Conservation (phyloP, 139 green algal genomes). For the Coelastrella sp. region DNA sequence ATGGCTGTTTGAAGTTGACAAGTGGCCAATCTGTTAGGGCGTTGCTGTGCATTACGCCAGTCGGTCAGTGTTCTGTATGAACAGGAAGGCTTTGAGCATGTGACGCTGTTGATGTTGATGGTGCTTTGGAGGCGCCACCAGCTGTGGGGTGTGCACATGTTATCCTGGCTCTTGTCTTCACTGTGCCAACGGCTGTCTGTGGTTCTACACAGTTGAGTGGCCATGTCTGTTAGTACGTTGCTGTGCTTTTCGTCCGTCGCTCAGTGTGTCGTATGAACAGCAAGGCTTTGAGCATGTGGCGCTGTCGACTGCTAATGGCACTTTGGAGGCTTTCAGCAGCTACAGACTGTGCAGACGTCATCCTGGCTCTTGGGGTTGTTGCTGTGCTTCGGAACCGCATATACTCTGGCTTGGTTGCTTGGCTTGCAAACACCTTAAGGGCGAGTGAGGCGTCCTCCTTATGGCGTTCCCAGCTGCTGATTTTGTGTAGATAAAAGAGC, state of each 20-base stretch:
- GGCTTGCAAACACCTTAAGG: too few species aligned
- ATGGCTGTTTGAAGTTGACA: constrained; percentile 49
- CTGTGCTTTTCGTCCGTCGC: too few species aligned
- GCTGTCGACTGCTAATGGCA: constrained; percentile 89
- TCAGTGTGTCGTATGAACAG: constrained; percentile 46
- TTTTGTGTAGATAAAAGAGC: too few species aligned
- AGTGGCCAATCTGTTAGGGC: constrained; percentile 53
- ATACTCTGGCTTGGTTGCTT: too few species aligned
- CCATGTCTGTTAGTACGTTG: too few species aligned
- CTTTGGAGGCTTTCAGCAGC: constrained; percentile 95
- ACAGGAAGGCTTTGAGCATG: constrained; percentile 89
- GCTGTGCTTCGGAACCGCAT: constrained; percentile 75
- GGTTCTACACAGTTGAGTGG: too few species aligned
- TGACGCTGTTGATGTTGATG: constrained; percentile 89
- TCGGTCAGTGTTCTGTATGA: neutral
- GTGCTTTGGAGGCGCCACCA: constrained; percentile 96
- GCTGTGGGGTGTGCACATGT: constrained; percentile 98
- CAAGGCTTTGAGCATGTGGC: constrained; percentile 91
- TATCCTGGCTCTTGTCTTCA: constrained; percentile 93
- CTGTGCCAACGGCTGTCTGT: too few species aligned
- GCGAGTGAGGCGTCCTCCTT: too few species aligned
- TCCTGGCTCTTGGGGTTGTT: constrained; percentile 90
- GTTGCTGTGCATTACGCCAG: too few species aligned
- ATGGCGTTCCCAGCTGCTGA: too few species aligned
- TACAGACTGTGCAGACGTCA: constrained; percentile 98